Evolutionary conservation across 2,329 filamentous ascomycete genomes (phyloP).

Genomic region (Tolypocladium nubicola): DNA sequence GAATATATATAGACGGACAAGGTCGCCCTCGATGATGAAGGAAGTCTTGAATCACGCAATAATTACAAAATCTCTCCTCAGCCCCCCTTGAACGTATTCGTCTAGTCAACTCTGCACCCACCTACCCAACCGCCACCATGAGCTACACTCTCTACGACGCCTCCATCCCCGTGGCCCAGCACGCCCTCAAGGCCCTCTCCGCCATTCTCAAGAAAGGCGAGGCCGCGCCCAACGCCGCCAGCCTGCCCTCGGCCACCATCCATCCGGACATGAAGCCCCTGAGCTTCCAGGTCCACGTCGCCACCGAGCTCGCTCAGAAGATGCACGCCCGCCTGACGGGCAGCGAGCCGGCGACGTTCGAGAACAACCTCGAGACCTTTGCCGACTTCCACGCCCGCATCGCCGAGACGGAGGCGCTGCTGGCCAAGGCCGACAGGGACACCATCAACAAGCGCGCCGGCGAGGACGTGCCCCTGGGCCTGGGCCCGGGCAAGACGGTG

Average conservation of each 20-base stretch:
- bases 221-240: conserved; percentile 17
- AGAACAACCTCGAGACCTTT: conserved; percentile 20
- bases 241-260: conserved; percentile 21
- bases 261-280: conserved; percentile 32
- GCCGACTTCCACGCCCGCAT: conserved; percentile 24
- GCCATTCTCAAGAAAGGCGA: conserved; percentile 26
- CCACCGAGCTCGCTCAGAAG: conserved; percentile 18
- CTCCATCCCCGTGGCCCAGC: conserved; percentile 19
- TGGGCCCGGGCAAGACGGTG: conserved; percentile 18
- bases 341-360: conserved; percentile 12
- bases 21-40: background rate
- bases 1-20: background rate
- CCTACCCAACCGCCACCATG: conserved; percentile 15
- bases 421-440: conserved; percentile 22
- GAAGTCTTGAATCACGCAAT: background rate
- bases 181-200: conserved; percentile 19
- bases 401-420: conserved; percentile 13
- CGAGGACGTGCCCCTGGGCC: conserved; percentile 16
- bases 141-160: conserved; percentile 31
- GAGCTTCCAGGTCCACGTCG: conserved; percentile 26
- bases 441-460: conserved; percentile 19
- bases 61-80: background rate
- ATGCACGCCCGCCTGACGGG: conserved; percentile 22
- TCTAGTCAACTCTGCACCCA: background rate
- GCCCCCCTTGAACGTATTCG: background rate